These are phyloP conservation scores for Chalara sp. DNA, from an alignment of 2,329 filamentous ascomycete genomes.

Conservation along the genomic window DNA sequence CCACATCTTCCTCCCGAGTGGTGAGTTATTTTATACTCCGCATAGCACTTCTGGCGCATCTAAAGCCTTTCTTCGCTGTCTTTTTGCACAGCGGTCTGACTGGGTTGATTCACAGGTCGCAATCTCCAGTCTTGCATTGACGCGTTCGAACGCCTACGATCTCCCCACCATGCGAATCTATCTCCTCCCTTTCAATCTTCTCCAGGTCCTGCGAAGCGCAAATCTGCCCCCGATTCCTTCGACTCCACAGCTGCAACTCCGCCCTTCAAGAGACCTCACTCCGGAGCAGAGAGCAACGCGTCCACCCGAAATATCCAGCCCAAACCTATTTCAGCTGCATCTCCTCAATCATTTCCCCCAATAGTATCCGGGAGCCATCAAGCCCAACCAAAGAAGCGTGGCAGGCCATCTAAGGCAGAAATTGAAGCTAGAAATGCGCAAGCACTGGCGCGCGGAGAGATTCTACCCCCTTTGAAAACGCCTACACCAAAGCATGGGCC, in stretches of 20 bases:
- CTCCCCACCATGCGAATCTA: too few relatives aligned
- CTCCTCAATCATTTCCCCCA: constrained; percentile 15
- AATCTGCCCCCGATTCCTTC: constrained; percentile 13
- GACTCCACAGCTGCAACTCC: constrained; percentile 11
- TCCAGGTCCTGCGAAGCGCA: constrained; percentile 6
- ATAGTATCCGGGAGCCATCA: constrained; percentile 3
- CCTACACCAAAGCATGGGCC: background rate
- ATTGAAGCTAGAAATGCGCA: constrained; percentile 19
- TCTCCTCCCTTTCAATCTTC: too few relatives aligned
- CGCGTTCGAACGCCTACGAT: constrained; percentile 12
- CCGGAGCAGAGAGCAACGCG: constrained; percentile 10
- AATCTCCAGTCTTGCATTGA: constrained; percentile 22
- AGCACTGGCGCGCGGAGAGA: constrained; percentile 21
- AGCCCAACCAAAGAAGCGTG: constrained; percentile 19
- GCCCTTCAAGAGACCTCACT: constrained; percentile 18
- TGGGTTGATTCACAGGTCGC: constrained; percentile 16
- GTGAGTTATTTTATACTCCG: constrained; percentile 28
- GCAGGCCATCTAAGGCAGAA: constrained; percentile 25
- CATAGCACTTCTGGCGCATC: constrained; percentile 6
- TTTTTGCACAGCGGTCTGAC: too few relatives aligned
- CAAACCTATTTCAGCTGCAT: constrained; percentile 20
- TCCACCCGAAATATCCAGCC: constrained; percentile 20
- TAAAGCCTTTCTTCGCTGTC: too few relatives aligned
- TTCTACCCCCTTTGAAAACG: constrained; percentile 15
- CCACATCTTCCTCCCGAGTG: constrained; percentile 40